These are phyloP conservation scores for Suillus tomentosus DNA, from an alignment of 768 basidiomycete genomes.

Conservation along the genomic window DNA sequence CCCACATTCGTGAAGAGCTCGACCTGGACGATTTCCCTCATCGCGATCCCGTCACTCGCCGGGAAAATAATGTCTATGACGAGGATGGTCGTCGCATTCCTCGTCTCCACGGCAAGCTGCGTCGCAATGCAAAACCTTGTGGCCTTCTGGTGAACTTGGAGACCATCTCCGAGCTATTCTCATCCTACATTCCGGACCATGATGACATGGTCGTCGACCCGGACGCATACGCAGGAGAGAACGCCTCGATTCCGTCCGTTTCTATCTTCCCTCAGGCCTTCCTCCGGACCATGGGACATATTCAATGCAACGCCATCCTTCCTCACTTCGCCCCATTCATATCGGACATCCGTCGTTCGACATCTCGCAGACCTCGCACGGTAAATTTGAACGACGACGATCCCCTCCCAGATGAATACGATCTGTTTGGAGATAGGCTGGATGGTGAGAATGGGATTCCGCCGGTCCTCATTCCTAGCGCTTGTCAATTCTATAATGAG, in stretches of 20 bases:
- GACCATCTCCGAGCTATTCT: background rate
- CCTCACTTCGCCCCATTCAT: background rate
- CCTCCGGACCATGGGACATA: background rate
- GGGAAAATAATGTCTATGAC: background rate
- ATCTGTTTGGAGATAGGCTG: background rate
- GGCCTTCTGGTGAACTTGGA: background rate
- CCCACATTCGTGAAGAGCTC: background rate
- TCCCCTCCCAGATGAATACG: background rate
- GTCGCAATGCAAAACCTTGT: background rate
- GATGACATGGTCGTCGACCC: background rate
- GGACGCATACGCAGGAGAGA: background rate
- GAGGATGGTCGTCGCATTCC: background rate
- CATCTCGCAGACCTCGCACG: background rate
- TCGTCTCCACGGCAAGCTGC: background rate
- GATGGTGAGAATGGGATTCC: background rate
- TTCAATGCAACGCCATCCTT: background rate
- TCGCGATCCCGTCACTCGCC: background rate
- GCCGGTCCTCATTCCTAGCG: background rate
- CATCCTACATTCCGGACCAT: background rate
- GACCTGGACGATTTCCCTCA: background rate
- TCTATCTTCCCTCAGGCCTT: background rate
- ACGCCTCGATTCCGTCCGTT: fast-evolving
- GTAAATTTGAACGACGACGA: background rate
- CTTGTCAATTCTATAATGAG: constrained; percentile 7
- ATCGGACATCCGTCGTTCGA: background rate